A percentile compares a stretch with the other conserved stretches of the same genome.
Conservation (phyloP, 805 yeast species). For the Tetrapisispora fleetii region DNA sequence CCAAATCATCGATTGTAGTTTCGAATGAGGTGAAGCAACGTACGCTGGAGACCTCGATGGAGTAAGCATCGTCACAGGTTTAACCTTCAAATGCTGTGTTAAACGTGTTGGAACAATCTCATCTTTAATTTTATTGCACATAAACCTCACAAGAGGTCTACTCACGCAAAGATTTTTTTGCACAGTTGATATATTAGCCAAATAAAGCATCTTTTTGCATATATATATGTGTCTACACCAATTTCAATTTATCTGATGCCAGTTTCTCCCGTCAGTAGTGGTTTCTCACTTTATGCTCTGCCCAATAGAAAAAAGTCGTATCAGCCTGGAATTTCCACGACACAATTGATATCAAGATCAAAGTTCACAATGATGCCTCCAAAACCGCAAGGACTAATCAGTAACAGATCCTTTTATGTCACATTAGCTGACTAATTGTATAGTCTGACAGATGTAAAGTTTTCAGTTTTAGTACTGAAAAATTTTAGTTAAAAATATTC, state of each 20-base stretch:
- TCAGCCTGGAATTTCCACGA: no score
- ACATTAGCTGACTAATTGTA: no score
- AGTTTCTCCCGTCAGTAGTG: neutral
- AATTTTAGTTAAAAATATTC: neutral
- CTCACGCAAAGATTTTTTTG: neutral
- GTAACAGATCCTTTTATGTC: no score
- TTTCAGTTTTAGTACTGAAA: neutral
- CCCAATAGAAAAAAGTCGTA: no score
- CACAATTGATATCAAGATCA: no score
- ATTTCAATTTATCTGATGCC: neutral
- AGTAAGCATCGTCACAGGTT: constrained; percentile 25
- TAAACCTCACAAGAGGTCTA: neutral
- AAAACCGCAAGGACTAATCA: no score
- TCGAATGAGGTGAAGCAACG: constrained; percentile 46
- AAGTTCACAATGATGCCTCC: no score
- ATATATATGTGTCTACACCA: no score
- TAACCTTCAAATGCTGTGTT: constrained; percentile 9
- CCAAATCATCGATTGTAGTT: constrained; percentile 61
- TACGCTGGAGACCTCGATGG: constrained; percentile 39
- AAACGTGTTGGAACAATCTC: neutral
- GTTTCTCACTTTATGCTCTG: no score
- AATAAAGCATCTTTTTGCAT: neutral
- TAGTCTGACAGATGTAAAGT: neutral
- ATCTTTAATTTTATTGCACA: constrained; percentile 3
- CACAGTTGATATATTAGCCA: neutral